Evolutionary conservation across 306 rosid species (phyloP).

Genomic region (Parietaria judaica): DNA sequence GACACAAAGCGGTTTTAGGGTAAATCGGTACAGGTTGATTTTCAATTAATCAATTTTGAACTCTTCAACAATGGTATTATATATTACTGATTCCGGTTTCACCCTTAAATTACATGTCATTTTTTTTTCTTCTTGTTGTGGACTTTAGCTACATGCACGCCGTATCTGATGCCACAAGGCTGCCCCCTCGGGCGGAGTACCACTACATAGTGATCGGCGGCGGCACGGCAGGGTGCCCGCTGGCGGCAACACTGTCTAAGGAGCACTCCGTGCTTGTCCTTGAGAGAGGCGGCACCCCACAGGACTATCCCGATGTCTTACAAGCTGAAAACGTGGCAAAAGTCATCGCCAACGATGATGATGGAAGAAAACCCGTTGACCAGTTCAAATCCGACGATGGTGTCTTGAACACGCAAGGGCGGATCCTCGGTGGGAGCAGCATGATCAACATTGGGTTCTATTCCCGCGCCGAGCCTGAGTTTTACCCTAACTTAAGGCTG

Average conservation of each 20-base stretch:
- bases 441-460: constrained; percentile 20
- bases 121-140: too few species aligned
- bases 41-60: too few species aligned
- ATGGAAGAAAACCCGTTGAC: constrained; percentile 6
- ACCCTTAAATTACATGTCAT: too few species aligned
- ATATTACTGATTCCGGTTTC: too few species aligned
- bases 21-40: too few species aligned
- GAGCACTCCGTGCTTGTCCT: constrained; percentile 20
- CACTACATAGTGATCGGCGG: constrained; percentile 37
- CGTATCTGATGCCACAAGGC: constrained; percentile 12
- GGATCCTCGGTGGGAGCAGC: constrained; percentile 26
- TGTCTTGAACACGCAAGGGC: constrained; percentile 12
- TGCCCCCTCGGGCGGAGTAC: constrained; percentile 8
- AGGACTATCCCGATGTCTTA: background rate
- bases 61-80: too few species aligned
- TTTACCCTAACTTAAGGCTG: constrained; percentile 10
- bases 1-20: too few species aligned
- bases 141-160: constrained; percentile 23
- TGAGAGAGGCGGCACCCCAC: constrained; percentile 23
- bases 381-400: constrained; percentile 18
- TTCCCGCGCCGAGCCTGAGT: constrained; percentile 12
- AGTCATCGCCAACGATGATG: background rate
- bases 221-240: constrained; percentile 34
- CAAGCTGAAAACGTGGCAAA: background rate
- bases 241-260: constrained; percentile 27